These are phyloP conservation scores for Leccinum rimulosum DNA, from an alignment of 768 basidiomycete genomes.

Conservation along the genomic window DNA sequence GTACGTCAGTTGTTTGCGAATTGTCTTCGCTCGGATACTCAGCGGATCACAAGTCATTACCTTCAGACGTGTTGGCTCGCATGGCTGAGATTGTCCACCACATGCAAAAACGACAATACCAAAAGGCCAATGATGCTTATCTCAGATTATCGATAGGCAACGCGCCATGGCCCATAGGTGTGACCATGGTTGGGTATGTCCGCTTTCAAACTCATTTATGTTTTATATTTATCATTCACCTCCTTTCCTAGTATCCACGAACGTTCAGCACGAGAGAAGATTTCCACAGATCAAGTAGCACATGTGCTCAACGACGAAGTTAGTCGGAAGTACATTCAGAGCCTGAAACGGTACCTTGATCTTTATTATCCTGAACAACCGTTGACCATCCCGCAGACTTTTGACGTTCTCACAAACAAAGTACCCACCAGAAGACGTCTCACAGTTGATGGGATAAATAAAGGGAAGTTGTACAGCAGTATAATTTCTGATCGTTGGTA, in stretches of 20 bases:
- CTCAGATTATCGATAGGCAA: conserved; percentile 96
- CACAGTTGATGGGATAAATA: conserved; percentile 83
- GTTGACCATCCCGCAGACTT: conserved; percentile 49
- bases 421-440: conserved; percentile 89
- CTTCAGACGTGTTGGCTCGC: conserved; percentile 77
- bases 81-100: conserved; percentile 93
- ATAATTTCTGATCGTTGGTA: conserved; percentile 8
- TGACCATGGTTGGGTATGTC: conserved; percentile 96
- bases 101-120: conserved; percentile 96
- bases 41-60: conserved; percentile 55
- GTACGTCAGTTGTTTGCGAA: conserved; percentile 44
- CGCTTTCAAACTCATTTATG: not conserved
- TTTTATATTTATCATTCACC: not conserved
- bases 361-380: not conserved
- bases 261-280: conserved; percentile 96
- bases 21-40: conserved; percentile 5
- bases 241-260: conserved; percentile 77
- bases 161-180: conserved; percentile 99
- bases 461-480: not conserved
- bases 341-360: conserved; percentile 78
- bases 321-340: conserved; percentile 98
- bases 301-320: conserved; percentile 99
- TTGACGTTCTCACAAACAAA: conserved; percentile 96
- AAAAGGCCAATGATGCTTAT: conserved; percentile 95
- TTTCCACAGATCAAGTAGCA: conserved; percentile 94